Conservation (phyloP, 2,329 filamentous ascomycete species). For the Fusarium paranaense region DNA sequence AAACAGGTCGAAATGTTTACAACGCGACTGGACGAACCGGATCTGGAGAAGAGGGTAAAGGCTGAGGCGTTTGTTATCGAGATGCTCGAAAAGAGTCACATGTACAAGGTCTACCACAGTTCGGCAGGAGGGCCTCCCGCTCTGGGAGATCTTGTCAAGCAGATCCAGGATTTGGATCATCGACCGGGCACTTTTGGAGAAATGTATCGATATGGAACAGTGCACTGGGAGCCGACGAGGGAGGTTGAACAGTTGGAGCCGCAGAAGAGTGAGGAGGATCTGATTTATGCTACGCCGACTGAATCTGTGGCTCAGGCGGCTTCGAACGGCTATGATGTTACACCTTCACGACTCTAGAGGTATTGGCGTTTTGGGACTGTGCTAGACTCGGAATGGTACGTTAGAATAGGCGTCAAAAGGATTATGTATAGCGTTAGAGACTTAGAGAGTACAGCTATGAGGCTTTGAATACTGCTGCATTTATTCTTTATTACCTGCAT, state of each 20-base stretch:
- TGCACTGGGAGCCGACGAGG: constrained; percentile 48
- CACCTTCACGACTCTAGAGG: not conserved
- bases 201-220: constrained; percentile 50
- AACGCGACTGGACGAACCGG: constrained; percentile 47
- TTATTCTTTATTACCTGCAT: not conserved
- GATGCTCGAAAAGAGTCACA: constrained; percentile 49
- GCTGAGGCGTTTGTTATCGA: constrained; percentile 49
- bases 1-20: constrained; percentile 48
- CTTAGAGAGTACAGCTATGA: not conserved
- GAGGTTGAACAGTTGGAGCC: constrained; percentile 42
- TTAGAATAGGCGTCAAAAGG: not conserved
- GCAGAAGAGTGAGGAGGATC: constrained; percentile 31
- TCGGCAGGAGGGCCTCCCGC: constrained; percentile 46
- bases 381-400: not conserved
- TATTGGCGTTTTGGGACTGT: not conserved
- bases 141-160: constrained; percentile 49
- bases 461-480: fast-evolving
- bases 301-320: not conserved
- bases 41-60: constrained; percentile 38
- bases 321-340: not conserved
- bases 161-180: constrained; percentile 43
- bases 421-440: not conserved
- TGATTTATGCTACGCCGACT: constrained; percentile 32
- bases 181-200: constrained; percentile 50
- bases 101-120: constrained; percentile 54